Percentiles rank a stretch among this genome's conserved stretches.
Conservation (phyloP, 129 eudicot species). For the sunflower (Helianthus annuus) region HanXRQr2.0-SUNRISE NC_035442.2:55844705-55845204, state of each 20-base stretch:
- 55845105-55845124: too few species aligned
- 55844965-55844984: conserved; percentile 7
- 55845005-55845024: background rate
- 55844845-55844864: background rate
- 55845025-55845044: conserved; percentile 12
- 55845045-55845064: background rate
- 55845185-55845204: too few species aligned
- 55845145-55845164: too few species aligned
- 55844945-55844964: conserved; percentile 30
- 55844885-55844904: conserved; percentile 30
- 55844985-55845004: background rate
- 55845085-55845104: too few species aligned
- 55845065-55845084: too few species aligned
- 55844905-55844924: conserved; percentile 17
- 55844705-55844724: conserved; percentile 1
- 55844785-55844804: background rate
- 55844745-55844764: conserved; percentile 26
- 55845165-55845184: too few species aligned
- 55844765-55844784: conserved; percentile 1
- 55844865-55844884: conserved; percentile 1
- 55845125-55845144: too few species aligned
- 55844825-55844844: background rate
- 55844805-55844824: background rate
- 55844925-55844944: conserved; percentile 11
- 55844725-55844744: conserved; percentile 21